Base-by-base conservation (phyloP, 257 asterid genomes). In the Eucommia ulmoides region DNA sequence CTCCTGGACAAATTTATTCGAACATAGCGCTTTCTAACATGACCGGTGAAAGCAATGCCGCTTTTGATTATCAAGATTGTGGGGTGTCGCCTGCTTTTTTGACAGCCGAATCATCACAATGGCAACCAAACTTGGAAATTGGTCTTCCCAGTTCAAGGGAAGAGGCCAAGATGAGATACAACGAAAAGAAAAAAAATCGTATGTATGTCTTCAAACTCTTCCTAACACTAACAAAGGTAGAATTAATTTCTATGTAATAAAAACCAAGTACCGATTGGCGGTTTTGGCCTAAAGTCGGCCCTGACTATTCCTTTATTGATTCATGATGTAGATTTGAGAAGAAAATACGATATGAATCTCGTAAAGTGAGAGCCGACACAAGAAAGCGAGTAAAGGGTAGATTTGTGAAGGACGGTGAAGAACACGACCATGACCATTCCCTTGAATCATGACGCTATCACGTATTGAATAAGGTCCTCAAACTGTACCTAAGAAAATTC, bases 311-410 rank as follows among this genome's bases (percentile, higher is more conserved):
- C 7, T 5, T 12, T 29, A 7, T 29, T 29, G 19, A 22, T 64
- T 50, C 56, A 47, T 44, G 29, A 29, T 52, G 50, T 54, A 88
- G 97, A 70, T 88, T 77, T 41, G 97, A 85, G 6, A 88, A 88
- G 59, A 88, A 88, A 59, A 88, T 88, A 65, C 67, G 97, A 53
- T 84, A 88, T 60, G 94, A 83, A 23, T 88, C 97, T 12, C 88
- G 95, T 23, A 88, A 88, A 59, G 95, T 88, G 3, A 79, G 95
- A 60, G 95, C 95, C 1, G 97, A 88, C 62, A 81, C 95, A 8
- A 74, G 97, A 76, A 75, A 64, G 62, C 92, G 97, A 0, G 86
- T 81, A 22, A 88, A 88, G 55, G 97, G 97, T 52, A 77, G 97
- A 70, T 88, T 88, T 45, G 95, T 88, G 44, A 88, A 84, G 71